Evolutionary conservation across 805 yeast species (phyloP).

Genomic region (Lipomyces japonicus): DNA sequence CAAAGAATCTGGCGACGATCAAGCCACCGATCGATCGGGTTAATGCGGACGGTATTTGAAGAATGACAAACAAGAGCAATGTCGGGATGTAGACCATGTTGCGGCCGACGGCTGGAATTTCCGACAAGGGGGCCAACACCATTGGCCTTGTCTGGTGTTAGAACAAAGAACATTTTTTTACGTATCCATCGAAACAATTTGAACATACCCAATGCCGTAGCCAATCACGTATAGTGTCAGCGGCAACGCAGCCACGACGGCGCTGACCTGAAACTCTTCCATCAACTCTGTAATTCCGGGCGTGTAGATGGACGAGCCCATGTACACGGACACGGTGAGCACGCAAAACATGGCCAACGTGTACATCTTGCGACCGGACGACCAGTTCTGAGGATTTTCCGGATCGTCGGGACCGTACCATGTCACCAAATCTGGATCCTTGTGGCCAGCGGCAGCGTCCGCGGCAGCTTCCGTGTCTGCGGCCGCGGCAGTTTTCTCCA

Average conservation of each 20-base stretch:
- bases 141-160: too few species aligned
- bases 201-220: constrained; percentile 61
- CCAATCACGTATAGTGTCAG: constrained; percentile 56
- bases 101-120: constrained; percentile 53
- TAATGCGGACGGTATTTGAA: constrained; percentile 56
- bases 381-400: constrained; percentile 56
- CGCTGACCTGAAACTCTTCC: constrained; percentile 46
- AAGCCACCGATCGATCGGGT: constrained; percentile 49
- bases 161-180: too few species aligned
- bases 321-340: constrained; percentile 51
- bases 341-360: constrained; percentile 44
- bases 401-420: constrained; percentile 31
- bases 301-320: constrained; percentile 55
- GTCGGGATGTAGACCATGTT: constrained; percentile 48
- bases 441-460: too few species aligned
- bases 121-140: constrained; percentile 57
- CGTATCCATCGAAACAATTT: too few species aligned
- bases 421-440: too few species aligned
- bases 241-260: constrained; percentile 48
- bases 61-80: constrained; percentile 45
- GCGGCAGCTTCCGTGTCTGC: too few species aligned
- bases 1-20: constrained; percentile 48
- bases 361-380: constrained; percentile 40
- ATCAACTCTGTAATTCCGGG: constrained; percentile 49
- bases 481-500: too few species aligned